A percentile compares a stretch with the other conserved stretches of the same genome.
These are phyloP conservation scores for Chenopodium berlandieri DNA, from an alignment of 148 eudicot genomes.

Conservation along the genomic window DNA sequence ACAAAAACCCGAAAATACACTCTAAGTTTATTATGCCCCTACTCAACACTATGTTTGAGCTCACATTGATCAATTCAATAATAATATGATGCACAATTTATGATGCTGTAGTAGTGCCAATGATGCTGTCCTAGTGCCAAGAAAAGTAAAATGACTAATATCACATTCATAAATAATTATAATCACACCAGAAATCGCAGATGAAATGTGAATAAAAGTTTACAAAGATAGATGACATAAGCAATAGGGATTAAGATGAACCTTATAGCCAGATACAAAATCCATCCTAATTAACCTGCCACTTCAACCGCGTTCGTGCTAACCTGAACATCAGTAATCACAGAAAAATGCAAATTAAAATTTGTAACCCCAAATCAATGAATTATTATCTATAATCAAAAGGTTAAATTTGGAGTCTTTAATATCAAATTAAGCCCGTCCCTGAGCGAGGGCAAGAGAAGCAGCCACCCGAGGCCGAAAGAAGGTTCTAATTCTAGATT, in stretches of 20 bases:
- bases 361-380: background rate
- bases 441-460: too few species aligned
- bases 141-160: background rate
- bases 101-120: background rate
- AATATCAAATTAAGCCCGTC: background rate
- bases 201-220: background rate
- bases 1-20: background rate
- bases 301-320: slow-evolving; percentile 9
- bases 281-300: slow-evolving; percentile 38
- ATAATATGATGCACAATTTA: background rate
- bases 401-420: background rate
- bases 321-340: slow-evolving; percentile 22
- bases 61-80: background rate
- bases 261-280: slow-evolving; percentile 54
- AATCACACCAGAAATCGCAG: background rate
- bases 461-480: too few species aligned
- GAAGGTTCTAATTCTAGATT: too few species aligned
- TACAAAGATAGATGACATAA: background rate
- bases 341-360: background rate
- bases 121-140: background rate
- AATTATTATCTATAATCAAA: background rate
- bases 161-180: background rate
- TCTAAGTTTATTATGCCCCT: too few species aligned
- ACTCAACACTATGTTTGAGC: background rate
- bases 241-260: slow-evolving; percentile 11